These are phyloP conservation scores for Astragalus glycyphyllos DNA, from an alignment of 306 rosid genomes.

Conservation along the genomic window DNA sequence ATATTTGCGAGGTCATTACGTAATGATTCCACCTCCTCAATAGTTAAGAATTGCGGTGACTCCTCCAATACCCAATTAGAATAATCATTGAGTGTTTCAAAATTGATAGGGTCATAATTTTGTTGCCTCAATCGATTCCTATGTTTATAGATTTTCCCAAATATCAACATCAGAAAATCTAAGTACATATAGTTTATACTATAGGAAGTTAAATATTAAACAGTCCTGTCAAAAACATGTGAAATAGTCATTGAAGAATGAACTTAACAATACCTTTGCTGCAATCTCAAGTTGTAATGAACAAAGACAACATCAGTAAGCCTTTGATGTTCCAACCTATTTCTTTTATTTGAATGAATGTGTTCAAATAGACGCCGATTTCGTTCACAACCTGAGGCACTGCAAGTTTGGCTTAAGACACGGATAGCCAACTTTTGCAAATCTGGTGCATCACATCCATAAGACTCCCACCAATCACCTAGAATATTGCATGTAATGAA, in stretches of 20 bases:
- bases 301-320: neutral
- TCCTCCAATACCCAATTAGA: constrained; percentile 2
- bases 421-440: neutral
- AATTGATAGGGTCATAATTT: neutral
- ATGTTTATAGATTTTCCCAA: neutral
- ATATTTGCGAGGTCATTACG: neutral
- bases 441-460: neutral
- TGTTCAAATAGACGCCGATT: neutral
- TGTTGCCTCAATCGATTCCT: neutral
- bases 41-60: neutral
- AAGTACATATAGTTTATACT: neutral
- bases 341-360: neutral
- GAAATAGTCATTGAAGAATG: neutral
- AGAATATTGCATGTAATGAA: neutral
- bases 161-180: neutral
- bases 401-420: neutral
- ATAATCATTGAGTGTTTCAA: neutral
- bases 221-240: too few relatives aligned
- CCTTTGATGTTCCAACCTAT: neutral
- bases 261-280: neutral
- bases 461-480: constrained; percentile 8
- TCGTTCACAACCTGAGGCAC: neutral
- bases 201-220: neutral
- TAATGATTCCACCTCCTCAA: neutral
- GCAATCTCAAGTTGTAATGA: neutral